A percentile compares a stretch with the other conserved stretches of the same genome.
Evolutionary conservation across 768 basidiomycete genomes (phyloP).

Genomic region (Trametes villosa): DNA sequence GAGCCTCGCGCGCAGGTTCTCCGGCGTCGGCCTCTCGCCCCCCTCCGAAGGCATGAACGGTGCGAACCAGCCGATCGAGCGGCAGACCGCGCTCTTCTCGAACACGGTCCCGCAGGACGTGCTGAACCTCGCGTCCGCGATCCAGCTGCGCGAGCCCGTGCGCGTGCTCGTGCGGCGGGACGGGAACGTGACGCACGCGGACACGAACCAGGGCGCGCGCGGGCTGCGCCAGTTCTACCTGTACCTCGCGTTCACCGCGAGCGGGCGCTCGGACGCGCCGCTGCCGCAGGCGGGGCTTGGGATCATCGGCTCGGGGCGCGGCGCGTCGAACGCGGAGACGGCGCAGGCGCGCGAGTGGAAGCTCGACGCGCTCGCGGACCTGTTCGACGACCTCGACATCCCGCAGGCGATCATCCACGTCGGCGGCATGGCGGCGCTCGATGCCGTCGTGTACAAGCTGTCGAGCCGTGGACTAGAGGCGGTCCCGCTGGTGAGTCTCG

Average conservation of each 20-base stretch:
- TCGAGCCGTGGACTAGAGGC: conserved; percentile 86
- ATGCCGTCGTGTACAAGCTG: conserved; percentile 89
- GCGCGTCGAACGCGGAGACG: conserved; percentile 79
- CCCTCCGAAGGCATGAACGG: conserved; percentile 40
- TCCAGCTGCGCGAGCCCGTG: conserved; percentile 94
- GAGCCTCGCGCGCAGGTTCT: conserved; percentile 56
- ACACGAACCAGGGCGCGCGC: conserved; percentile 73
- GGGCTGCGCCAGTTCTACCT: conserved; percentile 95
- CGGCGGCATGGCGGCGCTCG: conserved; percentile 84
- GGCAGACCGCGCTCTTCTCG: conserved; percentile 94
- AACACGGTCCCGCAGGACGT: conserved; percentile 99
- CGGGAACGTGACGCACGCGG: conserved; percentile 74
- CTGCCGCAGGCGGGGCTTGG: conserved; percentile 62
- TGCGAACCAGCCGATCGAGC: conserved; percentile 56
- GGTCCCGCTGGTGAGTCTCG: conserved; percentile 75
- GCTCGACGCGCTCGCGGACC: conserved; percentile 86
- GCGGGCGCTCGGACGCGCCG: conserved; percentile 62
- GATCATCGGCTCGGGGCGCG: conserved; percentile 92
- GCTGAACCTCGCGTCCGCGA: conserved; percentile 89
- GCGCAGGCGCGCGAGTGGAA: conserved; percentile 93
- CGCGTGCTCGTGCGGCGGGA: conserved; percentile 95
- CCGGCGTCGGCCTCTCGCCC: conserved; percentile 51
- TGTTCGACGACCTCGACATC: conserved; percentile 87
- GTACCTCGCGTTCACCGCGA: conserved; percentile 93
- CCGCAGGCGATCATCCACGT: conserved; percentile 85